Base-by-base conservation (phyloP, 495 filamentous ascomycete genomes). In the Neurospora sp. region DNA sequence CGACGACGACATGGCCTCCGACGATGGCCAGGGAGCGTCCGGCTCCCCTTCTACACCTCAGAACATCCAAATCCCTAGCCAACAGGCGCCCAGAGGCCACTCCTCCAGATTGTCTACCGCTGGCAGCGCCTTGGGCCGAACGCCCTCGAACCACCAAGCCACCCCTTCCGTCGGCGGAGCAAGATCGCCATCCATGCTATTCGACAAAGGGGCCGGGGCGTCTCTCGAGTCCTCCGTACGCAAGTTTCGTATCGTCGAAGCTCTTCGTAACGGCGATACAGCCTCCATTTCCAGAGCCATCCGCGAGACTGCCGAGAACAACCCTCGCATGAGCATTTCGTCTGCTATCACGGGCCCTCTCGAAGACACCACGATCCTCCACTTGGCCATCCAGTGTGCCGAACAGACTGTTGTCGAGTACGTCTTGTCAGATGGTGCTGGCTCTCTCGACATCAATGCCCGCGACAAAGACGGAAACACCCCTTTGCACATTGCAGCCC, bases 321-420 rank as follows among this genome's bases (percentile, higher is more conserved):
- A 82, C 4, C 82, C 82, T 31, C 84, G 86, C 66, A 80, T 84
- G 72, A 89, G 87, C 79, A 87, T 80, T 20, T 87, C 88, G 39
- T 86, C 89, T 37, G 84, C 88, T 72, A 82, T 85, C 39, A 78
- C 80, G 37, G 82, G 82, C 5, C 81, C 83, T 10, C 74, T 94
- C 20, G 92, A 94, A 54, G 93, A 94, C 46, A 96, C 94, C 2
- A 93, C 92, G 0, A 90, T 97, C 48, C 86, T 99, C 18, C 96
- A 98, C 81, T 85, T 99, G 70, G 94, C 96, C 37, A 92, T 98
- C n/a, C 96, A 98, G 80, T 99, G 96, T 78, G 96, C 96, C 20
- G 94, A 98, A 77, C 88, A 91, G 37, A 90, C 92, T n/a, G 94
- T 99, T 14, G 90, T 99, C n/a, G 96, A 99, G 82, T 97, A 93